phyloP scores from a whole-genome alignment of 2,329 filamentous ascomycete species.

The Alternaria brassicicola region DNA sequence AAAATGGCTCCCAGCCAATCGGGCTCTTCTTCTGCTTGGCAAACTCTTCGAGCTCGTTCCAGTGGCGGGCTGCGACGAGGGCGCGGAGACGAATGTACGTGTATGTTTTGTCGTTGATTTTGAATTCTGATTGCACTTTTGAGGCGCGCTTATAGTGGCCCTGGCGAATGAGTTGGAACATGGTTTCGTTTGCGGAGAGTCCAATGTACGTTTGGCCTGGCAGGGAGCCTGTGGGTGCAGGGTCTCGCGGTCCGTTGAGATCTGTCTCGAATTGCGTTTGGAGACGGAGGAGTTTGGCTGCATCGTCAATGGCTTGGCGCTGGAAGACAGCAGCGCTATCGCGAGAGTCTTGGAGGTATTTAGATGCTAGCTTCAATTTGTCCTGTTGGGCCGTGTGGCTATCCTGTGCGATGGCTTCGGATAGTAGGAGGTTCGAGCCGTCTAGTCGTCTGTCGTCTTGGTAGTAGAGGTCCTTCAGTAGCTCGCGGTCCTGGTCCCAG shows the following conservation, averaged over 20 bases:
- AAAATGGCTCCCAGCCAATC: slow-evolving; percentile 98
- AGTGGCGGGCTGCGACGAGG: slow-evolving; percentile 86
- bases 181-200: slow-evolving; percentile 86
- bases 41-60: slow-evolving; percentile 89
- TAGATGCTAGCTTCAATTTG: slow-evolving; percentile 85
- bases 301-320: slow-evolving; percentile 77
- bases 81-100: slow-evolving; percentile 89
- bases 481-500: slow-evolving; percentile 74
- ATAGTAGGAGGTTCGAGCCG: slow-evolving; percentile 83
- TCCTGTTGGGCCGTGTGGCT: slow-evolving; percentile 74
- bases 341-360: slow-evolving; percentile 81
- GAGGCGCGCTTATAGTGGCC: slow-evolving; percentile 84
- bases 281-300: slow-evolving; percentile 77
- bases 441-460: slow-evolving; percentile 92
- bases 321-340: slow-evolving; percentile 75
- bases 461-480: slow-evolving; percentile 96
- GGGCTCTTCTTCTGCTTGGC: slow-evolving; percentile 79
- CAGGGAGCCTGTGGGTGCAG: slow-evolving; percentile 38
- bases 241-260: slow-evolving; percentile 61
- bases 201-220: slow-evolving; percentile 69
- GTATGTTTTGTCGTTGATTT: slow-evolving; percentile 85
- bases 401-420: slow-evolving; percentile 78
- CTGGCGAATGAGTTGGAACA: slow-evolving; percentile 83
- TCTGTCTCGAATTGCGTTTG: slow-evolving; percentile 89
- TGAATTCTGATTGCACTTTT: slow-evolving; percentile 91